A percentile compares a stretch with the other conserved stretches of the same genome.
phyloP scores from a whole-genome alignment of 108 stramenopile species.

The Aurantiochytrium sp. region DNA sequence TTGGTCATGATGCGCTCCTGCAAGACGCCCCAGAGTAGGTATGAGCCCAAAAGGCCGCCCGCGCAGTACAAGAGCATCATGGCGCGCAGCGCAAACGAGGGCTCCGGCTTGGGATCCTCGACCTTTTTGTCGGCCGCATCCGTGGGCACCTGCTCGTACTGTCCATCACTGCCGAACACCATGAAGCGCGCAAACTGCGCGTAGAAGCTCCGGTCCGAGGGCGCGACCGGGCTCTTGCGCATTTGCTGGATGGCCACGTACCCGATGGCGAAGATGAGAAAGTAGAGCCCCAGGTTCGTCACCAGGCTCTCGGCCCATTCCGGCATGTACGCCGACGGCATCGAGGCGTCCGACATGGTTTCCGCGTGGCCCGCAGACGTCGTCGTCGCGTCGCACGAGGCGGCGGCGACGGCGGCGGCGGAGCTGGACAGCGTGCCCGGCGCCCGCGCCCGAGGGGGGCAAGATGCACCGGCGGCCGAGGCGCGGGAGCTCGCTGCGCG shows the following conservation, averaged over 20 bases:
- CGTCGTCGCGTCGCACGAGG: too few species aligned
- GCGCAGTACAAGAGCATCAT: slow-evolving; percentile 52
- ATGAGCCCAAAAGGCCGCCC: slow-evolving; percentile 75
- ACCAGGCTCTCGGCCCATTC: background rate
- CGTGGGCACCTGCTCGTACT: slow-evolving; percentile 12
- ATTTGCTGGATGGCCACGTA: background rate
- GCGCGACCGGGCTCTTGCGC: background rate
- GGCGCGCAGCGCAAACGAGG: background rate
- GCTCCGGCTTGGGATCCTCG: background rate
- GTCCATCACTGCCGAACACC: background rate
- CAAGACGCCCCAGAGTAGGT: slow-evolving; percentile 91
- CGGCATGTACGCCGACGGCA: background rate
- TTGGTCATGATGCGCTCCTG: slow-evolving; percentile 96
- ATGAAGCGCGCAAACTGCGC: background rate
- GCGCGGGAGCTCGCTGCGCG: too few species aligned
- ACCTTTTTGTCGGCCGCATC: background rate
- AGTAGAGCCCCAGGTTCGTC: slow-evolving; percentile 22
- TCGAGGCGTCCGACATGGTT: background rate
- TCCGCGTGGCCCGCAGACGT: too few species aligned
- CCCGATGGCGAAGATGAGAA: background rate
- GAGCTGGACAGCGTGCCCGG: too few species aligned
- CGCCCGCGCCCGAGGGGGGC: too few species aligned
- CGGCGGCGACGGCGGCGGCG: too few species aligned
- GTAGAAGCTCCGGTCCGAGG: background rate
- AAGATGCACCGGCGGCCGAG: too few species aligned